Evolutionary conservation across 2,329 filamentous ascomycete genomes (phyloP).

Genomic region (Phialemoniopsis sp.): DNA sequence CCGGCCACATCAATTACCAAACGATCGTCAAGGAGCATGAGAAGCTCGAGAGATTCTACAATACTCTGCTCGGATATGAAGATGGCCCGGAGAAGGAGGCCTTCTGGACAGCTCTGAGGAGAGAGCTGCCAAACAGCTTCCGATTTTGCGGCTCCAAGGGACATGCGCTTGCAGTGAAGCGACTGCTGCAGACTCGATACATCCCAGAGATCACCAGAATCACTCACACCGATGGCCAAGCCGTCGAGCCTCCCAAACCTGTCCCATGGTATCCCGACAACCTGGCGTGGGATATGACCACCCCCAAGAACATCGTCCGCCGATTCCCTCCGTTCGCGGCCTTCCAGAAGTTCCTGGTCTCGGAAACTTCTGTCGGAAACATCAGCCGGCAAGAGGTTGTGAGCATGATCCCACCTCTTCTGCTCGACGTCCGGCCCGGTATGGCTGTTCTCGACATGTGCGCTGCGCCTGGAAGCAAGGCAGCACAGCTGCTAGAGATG

Average conservation of each 20-base stretch:
- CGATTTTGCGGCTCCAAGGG: constrained; percentile 94
- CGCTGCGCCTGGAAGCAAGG: constrained; percentile 95
- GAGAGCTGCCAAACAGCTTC: constrained; percentile 94
- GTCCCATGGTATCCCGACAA: constrained; percentile 93
- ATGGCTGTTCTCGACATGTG: constrained; percentile 96
- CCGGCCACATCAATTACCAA: constrained; percentile 43
- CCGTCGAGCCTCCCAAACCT: constrained; percentile 75
- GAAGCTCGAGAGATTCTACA: constrained; percentile 83
- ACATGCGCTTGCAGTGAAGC: constrained; percentile 88
- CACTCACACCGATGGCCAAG: constrained; percentile 73
- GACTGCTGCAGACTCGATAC: constrained; percentile 82
- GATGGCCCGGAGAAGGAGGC: constrained; percentile 61
- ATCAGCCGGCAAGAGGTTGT: constrained; percentile 97
- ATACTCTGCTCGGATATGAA: constrained; percentile 70
- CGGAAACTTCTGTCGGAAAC: constrained; percentile 94
- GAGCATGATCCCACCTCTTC: constrained; percentile 95
- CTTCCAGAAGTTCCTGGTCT: constrained; percentile 97
- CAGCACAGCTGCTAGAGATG: constrained; percentile 91
- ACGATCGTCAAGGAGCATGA: constrained; percentile 76
- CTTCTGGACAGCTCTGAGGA: constrained; percentile 81
- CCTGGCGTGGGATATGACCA: constrained; percentile 97
- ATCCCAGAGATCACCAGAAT: constrained; percentile 87
- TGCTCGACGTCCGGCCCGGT: constrained; percentile 86
- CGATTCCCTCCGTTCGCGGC: constrained; percentile 91
- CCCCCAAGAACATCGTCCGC: constrained; percentile 90